These are phyloP conservation scores for Cenchrus fungigraminus DNA, from an alignment of 176 grass and related monocot genomes.

Conservation along the genomic window DNA sequence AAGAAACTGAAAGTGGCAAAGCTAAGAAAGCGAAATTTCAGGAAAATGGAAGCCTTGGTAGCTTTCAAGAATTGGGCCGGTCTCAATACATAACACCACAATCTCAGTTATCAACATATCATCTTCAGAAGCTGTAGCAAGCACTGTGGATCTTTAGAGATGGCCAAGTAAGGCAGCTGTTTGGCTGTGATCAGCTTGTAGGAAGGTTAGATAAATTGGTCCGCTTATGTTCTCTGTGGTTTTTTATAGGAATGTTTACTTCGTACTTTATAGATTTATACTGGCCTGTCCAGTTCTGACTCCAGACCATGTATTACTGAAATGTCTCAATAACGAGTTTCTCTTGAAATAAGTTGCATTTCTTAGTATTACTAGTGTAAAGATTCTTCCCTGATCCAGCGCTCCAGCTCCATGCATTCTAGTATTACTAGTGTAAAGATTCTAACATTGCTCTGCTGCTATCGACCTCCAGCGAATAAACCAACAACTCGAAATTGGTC, in stretches of 20 bases:
- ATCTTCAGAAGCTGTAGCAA: slow-evolving; percentile 34
- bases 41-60: slow-evolving; percentile 91
- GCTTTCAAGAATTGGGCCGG: slow-evolving; percentile 99
- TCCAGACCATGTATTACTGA: slow-evolving; percentile 31
- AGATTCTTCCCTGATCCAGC: too few relatives aligned
- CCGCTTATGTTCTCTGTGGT: slow-evolving; percentile 32
- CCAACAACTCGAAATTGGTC: neutral
- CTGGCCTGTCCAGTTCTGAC: slow-evolving; percentile 6
- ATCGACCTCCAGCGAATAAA: slow-evolving; percentile 4
- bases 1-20: slow-evolving; percentile 93
- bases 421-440: too few relatives aligned
- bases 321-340: slow-evolving; percentile 19
- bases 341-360: slow-evolving; percentile 14
- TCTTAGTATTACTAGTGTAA: too few relatives aligned
- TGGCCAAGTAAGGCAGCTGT: slow-evolving; percentile 29
- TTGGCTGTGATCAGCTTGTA: slow-evolving; percentile 17
- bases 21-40: slow-evolving; percentile 82
- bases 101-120: slow-evolving; percentile 4
- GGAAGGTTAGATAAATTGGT: slow-evolving; percentile 11
- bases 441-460: neutral
- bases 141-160: slow-evolving; percentile 12
- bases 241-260: slow-evolving; percentile 24
- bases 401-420: too few relatives aligned
- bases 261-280: neutral
- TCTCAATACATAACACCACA: slow-evolving; percentile 62